Conservation (phyloP, 768 basidiomycete genomes). For the Chlorophyllum brunneum region DNA sequence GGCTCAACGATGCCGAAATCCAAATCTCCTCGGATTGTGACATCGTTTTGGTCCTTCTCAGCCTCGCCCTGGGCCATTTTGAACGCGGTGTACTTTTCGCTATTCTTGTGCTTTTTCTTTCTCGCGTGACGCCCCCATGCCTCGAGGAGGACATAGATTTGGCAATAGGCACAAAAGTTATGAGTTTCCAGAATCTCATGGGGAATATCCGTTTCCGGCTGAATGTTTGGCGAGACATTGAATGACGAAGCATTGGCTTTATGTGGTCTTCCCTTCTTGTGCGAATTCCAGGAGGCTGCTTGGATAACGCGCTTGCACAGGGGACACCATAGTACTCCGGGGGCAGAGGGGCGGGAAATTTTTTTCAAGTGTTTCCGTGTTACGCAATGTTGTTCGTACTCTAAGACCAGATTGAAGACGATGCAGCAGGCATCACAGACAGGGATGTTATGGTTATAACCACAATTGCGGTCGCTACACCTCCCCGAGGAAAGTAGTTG, state of each 20-base stretch:
- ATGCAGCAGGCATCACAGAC: constrained; percentile 36
- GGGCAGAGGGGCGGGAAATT: background rate
- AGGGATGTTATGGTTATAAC: constrained; percentile 30
- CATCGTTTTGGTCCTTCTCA: constrained; percentile 50
- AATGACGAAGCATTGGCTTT: background rate
- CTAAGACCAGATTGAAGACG: constrained; percentile 21
- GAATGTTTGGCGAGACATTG: background rate
- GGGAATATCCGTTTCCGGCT: constrained; percentile 3
- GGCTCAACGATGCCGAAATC: constrained; percentile 50
- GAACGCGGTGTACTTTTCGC: constrained; percentile 18
- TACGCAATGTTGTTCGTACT: constrained; percentile 24
- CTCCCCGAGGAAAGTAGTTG: constrained; percentile 30
- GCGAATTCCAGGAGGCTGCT: background rate
- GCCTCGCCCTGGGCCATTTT: constrained; percentile 44
- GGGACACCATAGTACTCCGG: background rate
- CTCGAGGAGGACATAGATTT: background rate
- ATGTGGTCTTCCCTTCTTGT: constrained; percentile 6
- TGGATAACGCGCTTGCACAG: background rate
- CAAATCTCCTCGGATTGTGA: constrained; percentile 38
- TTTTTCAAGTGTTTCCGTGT: background rate
- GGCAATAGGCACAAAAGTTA: background rate
- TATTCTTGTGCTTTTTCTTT: background rate
- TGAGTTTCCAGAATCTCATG: background rate
- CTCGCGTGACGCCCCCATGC: background rate
- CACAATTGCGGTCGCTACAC: constrained; percentile 30